Conservation (phyloP, 2,329 filamentous ascomycete genomes). For the Ceratocystis diversiconidia region DNA sequence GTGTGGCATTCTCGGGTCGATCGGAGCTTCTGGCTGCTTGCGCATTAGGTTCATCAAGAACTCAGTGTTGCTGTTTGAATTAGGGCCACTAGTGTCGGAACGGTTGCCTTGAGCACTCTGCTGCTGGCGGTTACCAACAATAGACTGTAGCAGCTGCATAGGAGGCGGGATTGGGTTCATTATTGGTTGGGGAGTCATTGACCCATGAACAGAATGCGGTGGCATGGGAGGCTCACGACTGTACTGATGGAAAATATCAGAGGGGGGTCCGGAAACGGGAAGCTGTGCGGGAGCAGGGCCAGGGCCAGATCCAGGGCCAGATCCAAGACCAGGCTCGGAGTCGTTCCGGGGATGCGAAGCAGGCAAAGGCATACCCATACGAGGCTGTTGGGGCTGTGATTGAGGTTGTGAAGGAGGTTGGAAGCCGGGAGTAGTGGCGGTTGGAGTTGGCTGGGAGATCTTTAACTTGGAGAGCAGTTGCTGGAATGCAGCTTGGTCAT, state of each 20-base stretch:
- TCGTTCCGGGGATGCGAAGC: conserved; percentile 12
- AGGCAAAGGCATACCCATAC: conserved; percentile 20
- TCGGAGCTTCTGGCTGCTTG: conserved; percentile 34
- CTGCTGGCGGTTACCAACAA: conserved; percentile 34
- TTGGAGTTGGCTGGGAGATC: conserved; percentile 32
- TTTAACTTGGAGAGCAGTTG: conserved; percentile 71
- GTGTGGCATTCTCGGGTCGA: conserved; percentile 37
- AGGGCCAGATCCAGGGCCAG: conserved; percentile 4
- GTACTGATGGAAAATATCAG: conserved; percentile 17
- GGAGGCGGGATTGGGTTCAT: conserved; percentile 34
- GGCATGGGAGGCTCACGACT: conserved; percentile 27
- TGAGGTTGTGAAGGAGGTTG: conserved; percentile 22
- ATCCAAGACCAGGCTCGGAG: background rate
- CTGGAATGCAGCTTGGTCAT: conserved; percentile 77
- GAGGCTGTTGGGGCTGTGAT: conserved; percentile 29
- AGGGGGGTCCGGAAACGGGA: conserved; percentile 9
- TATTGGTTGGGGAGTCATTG: conserved; percentile 36
- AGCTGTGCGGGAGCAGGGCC: background rate
- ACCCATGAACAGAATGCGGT: conserved; percentile 31
- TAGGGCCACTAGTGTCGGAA: conserved; percentile 6
- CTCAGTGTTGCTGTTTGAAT: conserved; percentile 53
- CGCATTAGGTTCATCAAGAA: conserved; percentile 76
- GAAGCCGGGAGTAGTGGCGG: conserved; percentile 29
- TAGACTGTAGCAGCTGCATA: conserved; percentile 47
- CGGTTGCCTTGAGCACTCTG: conserved; percentile 15